Evolutionary conservation across 768 basidiomycete genomes (phyloP), one percentile per base, ranked within the genome.

Genomic region (Leccinum arenicola): DNA sequence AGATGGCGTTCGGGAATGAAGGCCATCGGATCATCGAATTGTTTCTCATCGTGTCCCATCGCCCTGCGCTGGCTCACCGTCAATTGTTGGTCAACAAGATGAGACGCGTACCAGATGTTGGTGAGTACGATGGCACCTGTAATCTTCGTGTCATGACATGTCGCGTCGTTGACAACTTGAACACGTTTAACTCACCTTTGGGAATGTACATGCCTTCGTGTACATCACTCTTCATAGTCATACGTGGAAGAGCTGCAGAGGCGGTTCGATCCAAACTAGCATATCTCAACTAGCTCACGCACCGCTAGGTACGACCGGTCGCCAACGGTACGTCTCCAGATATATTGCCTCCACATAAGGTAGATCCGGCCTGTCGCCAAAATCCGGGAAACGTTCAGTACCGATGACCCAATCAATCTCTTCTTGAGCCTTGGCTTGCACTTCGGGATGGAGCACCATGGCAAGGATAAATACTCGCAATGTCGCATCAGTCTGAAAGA

Each of bases 1-100:
- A 87, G 65, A 71, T 82, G 84, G 43, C 86, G 76, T 60, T 84
- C 82, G 8, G 87, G 85, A n/a, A 77, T 74, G 73, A 86, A 86
- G 8, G 64, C 62, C 56, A 76, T 76, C 7, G 86, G 79, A 35
- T 85, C 77, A 8, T 79, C 78, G 68, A 84, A 87, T 43, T 74
- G 70, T 2, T 64, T 67, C 52, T 78, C 76, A 64, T 86, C 82
- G 57, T 83, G 84, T 15, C 79, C 73, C 45, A 80, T 78, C 8
- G 73, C 77, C 78, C 79, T 81, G 31, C 8, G 6, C 29, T 6
- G 19, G 21, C 9, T 71, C 40, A 61, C 45, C 25, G 11, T 15
- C 31, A 51, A 29, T 31, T 27, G 12, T 15, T 7, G 4, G 14
- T 2, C 17, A 15, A 47, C 12, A 43, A n/a, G 9, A 50, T 17